Evolutionary conservation across 2,329 filamentous ascomycete genomes (phyloP), one percentile per base, ranked within the genome.

Genomic region (Tetracladium maxilliforme): DNA sequence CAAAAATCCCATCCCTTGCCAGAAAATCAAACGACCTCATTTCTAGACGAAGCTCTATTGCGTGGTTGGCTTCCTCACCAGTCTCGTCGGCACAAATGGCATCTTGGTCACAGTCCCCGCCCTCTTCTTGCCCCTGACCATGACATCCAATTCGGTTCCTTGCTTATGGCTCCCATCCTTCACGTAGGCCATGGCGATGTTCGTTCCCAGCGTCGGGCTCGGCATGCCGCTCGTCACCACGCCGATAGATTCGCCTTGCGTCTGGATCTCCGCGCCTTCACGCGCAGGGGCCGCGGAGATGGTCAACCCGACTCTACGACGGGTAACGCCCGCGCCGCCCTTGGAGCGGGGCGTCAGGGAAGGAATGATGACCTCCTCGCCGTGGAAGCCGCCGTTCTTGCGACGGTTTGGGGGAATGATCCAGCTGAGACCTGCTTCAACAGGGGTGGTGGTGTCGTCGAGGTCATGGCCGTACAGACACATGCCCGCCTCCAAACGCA

Each of bases 401-500:
- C 75, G 75, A 11, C 87, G 71, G 28, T 76, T 70, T 45, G 83
- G 84, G 35, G 79, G 75, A 31, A 98, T 74, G 43, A 94, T 69
- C 87, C 90, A 98, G 31, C 61, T 61, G 1, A 82, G 53, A 3
- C 58, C 62, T 3, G 66, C 75, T 44, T 72, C 67, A 5, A 77
- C 70, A 2, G 76, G 75, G 2, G 76, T 80, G 8, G 68, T 77
- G 1, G 58, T 58, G 30, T 93, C 87, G 47, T 92, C 74, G 19
- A 98, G 68, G 49, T 98, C 90, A 54, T 95, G 83, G n/a, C 90
- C 90, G 55, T 98, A 98, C n/a, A 98, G 66, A 52, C 90, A 98
- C 87, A 98, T 92, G 32, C 90, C 90, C 1, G 90, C 90, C 57
- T 98, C 90, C 16, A 98, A 71, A 23, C 90, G 75, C 31, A 98